Percentiles rank a stretch among this genome's conserved stretches.
Conservation (phyloP, 2,329 filamentous ascomycete genomes). For the Alternaria incomplexa region DNA sequence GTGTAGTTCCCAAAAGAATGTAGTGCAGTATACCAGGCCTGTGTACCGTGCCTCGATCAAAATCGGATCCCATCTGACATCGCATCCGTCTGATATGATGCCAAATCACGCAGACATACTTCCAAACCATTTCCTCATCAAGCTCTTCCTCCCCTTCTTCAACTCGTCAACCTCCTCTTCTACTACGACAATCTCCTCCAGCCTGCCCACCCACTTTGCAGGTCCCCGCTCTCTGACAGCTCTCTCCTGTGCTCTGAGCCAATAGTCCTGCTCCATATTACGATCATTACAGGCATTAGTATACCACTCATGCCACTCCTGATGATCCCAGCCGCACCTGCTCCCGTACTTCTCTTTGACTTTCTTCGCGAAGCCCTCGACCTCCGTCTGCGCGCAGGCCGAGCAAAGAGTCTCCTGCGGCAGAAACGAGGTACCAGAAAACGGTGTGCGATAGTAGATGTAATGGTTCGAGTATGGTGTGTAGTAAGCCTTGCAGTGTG, state of each 20-base stretch:
- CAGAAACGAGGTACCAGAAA: constrained; percentile 18
- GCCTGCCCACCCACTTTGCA: constrained; percentile 1
- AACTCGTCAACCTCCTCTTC: constrained; percentile 11
- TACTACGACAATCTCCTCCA: constrained; percentile 1
- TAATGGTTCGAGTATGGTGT: constrained; percentile 34
- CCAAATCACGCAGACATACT: constrained; percentile 2
- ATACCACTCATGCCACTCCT: constrained; percentile 37
- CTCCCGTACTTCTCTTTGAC: constrained; percentile 29
- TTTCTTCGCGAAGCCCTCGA: constrained; percentile 26
- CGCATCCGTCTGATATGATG: background rate
- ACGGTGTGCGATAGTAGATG: constrained; percentile 29
- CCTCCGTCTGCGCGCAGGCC: constrained; percentile 30
- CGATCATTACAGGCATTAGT: constrained; percentile 23
- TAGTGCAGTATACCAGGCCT: background rate
- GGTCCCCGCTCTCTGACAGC: constrained; percentile 27
- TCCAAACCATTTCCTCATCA: constrained; percentile 28
- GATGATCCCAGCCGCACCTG: constrained; percentile 26
- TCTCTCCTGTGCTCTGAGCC: constrained; percentile 38
- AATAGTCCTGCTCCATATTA: constrained; percentile 32
- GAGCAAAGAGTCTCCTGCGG: constrained; percentile 36
- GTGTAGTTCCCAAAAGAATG: background rate
- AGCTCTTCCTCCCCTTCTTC: constrained; percentile 12
- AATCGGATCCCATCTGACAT: background rate
- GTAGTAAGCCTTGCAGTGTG: constrained; percentile 28
- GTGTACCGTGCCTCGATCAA: background rate